Evolutionary conservation across 1,284 basidiomycete species (phyloP).

Genomic region (Ganoderma lucidum): DNA sequence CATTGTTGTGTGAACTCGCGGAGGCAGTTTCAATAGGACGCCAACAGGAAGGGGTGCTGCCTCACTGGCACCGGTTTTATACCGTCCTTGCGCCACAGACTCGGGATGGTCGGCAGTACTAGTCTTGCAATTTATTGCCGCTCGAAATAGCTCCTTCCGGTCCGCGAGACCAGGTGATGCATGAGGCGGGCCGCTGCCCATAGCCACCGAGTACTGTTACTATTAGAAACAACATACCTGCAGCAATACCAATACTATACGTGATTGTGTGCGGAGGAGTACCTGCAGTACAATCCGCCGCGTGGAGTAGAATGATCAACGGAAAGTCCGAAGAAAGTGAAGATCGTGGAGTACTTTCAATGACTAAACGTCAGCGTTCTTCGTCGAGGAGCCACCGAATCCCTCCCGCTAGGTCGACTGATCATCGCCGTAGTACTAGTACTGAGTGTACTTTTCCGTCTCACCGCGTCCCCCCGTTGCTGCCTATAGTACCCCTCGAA

Average conservation of each 20-base stretch:
- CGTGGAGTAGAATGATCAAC: neutral
- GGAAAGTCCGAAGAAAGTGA: neutral
- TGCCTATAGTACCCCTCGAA: constrained; percentile 19
- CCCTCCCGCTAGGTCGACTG: neutral
- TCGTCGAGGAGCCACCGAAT: neutral
- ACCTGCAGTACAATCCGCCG: neutral
- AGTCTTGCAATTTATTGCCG: neutral
- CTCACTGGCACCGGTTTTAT: neutral
- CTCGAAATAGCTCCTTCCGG: neutral
- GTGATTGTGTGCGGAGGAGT: too few species aligned
- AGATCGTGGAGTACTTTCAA: neutral
- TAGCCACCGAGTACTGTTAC: neutral
- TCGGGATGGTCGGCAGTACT: neutral
- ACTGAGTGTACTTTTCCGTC: neutral
- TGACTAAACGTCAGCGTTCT: neutral
- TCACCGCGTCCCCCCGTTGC: neutral
- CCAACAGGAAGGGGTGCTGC: neutral
- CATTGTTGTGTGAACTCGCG: constrained; percentile 10
- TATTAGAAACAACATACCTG: too few species aligned
- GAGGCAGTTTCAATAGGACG: neutral
- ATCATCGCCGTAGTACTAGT: neutral
- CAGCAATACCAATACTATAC: too few species aligned
- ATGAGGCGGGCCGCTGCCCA: neutral
- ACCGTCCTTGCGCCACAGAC: neutral
- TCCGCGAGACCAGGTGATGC: constrained; percentile 5